Percentiles rank a stretch among this genome's conserved stretches.
Evolutionary conservation across 2,329 filamentous ascomycete species (phyloP).

Genomic region (Penicillium digitatum): DNA sequence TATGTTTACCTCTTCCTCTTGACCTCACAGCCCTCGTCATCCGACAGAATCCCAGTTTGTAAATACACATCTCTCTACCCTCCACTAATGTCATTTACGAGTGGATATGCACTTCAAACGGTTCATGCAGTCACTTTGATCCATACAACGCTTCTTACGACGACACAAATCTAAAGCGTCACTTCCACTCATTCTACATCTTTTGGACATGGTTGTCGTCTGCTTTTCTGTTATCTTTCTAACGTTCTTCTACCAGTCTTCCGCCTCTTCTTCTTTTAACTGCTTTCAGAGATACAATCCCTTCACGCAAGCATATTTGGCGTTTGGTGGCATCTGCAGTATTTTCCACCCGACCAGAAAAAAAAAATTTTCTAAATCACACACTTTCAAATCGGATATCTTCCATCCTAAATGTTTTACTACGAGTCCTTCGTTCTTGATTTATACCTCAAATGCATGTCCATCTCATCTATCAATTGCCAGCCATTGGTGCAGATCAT

Average conservation of each 20-base stretch:
- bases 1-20: constrained; percentile 31
- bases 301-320: neutral
- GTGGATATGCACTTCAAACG: neutral
- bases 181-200: neutral
- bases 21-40: neutral
- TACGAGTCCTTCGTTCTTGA: neutral
- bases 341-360: neutral
- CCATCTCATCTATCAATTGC: neutral
- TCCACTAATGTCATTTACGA: neutral
- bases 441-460: neutral
- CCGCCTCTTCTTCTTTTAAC: neutral
- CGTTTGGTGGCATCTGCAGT: neutral
- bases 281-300: neutral
- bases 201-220: neutral
- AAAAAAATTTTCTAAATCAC: neutral
- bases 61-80: constrained; percentile 35
- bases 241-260: neutral
- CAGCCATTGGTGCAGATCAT: neutral
- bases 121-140: neutral
- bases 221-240: neutral
- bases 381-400: no score
- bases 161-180: neutral
- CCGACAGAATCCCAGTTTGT: constrained; percentile 1
- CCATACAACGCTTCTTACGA: neutral
- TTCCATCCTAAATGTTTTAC: neutral